Percentiles rank a stretch among this genome's conserved stretches.
phyloP scores from a whole-genome alignment of 73 alveolate genomes.

The Paramecium octaurelia region DNA sequence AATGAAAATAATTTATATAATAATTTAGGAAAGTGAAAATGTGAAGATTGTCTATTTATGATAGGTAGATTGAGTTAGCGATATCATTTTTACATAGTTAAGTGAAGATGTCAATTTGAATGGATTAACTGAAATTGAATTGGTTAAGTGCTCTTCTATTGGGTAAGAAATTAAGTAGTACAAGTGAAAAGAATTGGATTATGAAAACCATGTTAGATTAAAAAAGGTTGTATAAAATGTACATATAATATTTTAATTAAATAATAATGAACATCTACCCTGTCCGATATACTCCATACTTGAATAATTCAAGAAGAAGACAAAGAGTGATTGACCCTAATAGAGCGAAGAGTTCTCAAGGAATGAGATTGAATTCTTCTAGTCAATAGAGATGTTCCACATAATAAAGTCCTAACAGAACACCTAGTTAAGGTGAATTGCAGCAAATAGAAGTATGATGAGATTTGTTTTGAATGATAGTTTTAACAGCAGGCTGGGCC shows the following conservation, averaged over 20 bases:
- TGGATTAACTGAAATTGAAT: not conserved
- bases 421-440: constrained; percentile 14
- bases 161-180: no score
- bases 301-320: not conserved
- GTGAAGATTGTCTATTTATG: not conserved
- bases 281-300: not conserved
- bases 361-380: not conserved
- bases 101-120: no score
- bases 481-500: not conserved
- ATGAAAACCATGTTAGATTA: not conserved
- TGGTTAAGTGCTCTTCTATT: not conserved
- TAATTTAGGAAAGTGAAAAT: not conserved
- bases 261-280: not conserved
- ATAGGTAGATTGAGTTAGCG: not conserved
- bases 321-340: not conserved
- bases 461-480: not conserved
- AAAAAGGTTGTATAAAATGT: not conserved
- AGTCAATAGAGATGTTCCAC: not conserved
- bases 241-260: not conserved
- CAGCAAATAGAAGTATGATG: not conserved
- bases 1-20: not conserved
- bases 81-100: no score
- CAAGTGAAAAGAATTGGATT: not conserved
- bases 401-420: not conserved
- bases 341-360: not conserved